Base-by-base conservation (phyloP, 139 green algal genomes). In the Chlamydomonas sphaeroides region DNA sequence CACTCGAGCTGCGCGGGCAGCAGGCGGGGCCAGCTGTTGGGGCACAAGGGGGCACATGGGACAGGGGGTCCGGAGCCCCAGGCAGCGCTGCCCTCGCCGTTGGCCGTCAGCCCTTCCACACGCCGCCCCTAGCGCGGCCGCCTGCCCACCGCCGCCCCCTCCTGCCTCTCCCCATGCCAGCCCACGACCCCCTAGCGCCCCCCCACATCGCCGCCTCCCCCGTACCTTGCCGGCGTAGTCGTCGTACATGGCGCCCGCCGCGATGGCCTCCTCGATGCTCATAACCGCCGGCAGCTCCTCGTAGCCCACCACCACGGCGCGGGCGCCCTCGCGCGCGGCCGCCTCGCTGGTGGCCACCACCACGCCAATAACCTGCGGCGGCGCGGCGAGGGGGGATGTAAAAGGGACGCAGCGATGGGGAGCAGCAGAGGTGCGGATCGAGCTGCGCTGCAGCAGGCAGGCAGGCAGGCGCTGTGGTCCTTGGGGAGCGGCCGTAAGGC, bases 251-350 rank as follows among this genome's bases (percentile, higher is more conserved):
- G 84, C 85, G 61, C 69, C 56, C 28, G 90, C 91, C 21, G 79
- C 91, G 30, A 98, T 92, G 26, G 95, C 96, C 39, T 98, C 94
- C 62, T 98, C 94, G 59, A 97, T 96, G 90, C 86, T 93, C 75
- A 99, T 89, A 26, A 98, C 63, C 18, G 95, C 84, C 0, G 93
- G 89, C 48, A 99, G 90, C 4, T 98, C 94, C 80, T 98, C 92
- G 72, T 99, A 99, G 56, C 89, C 72, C 5, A 99, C 91, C 51
- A 69, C 67, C 66, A 99, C 96, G 8, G 91, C 78, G 39, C 76
- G 80, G 11, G 94, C 93, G 1, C 92, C 97, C 10, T 78, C 81
- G 10, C 90, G 92, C 0, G 96, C 96, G 21, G 86, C 57, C 41
- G 90, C 81, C 87, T 97, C 90, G 0, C 81, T 96, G 25, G 95